Conservation (phyloP, 345 rosid genomes). For the Combretum micranthum region DNA sequence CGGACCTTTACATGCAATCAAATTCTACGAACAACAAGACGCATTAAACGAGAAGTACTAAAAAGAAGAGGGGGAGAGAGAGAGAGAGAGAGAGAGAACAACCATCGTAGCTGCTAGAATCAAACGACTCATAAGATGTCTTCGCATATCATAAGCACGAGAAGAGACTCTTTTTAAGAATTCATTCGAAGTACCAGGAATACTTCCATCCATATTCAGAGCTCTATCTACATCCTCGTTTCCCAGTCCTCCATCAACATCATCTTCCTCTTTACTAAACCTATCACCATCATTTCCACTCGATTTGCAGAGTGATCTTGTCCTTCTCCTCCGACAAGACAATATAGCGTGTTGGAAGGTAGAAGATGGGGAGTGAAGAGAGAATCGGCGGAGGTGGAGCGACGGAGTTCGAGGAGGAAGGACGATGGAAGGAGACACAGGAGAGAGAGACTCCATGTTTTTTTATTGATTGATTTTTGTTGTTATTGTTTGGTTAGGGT, state of each 20-base stretch:
- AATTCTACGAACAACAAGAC: background rate
- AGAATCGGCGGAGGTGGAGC: slow-evolving; percentile 17
- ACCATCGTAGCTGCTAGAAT: slow-evolving; percentile 93
- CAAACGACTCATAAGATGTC: slow-evolving; percentile 74
- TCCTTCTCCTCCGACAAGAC: slow-evolving; percentile 16
- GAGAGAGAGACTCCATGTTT: slow-evolving; percentile 66
- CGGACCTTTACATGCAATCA: too few species aligned
- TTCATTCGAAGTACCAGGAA: slow-evolving; percentile 78
- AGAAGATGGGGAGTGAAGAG: slow-evolving; percentile 25
- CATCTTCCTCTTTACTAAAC: slow-evolving; percentile 30
- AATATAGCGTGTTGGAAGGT: slow-evolving; percentile 13
- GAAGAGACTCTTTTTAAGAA: slow-evolving; percentile 82
- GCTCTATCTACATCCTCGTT: slow-evolving; percentile 76
- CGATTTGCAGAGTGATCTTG: slow-evolving; percentile 31
- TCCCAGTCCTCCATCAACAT: slow-evolving; percentile 11
- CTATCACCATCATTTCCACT: slow-evolving; percentile 19
- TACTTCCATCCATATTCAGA: slow-evolving; percentile 84
- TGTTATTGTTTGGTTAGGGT: background rate
- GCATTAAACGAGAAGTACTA: background rate
- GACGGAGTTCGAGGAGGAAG: slow-evolving; percentile 50
- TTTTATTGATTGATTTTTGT: background rate
- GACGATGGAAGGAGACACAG: slow-evolving; percentile 67
- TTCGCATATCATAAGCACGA: slow-evolving; percentile 95
- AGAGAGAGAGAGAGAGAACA: background rate
- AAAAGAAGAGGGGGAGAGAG: background rate